A percentile compares a stretch with the other conserved stretches of the same genome.
phyloP scores from a whole-genome alignment of 768 basidiomycete genomes.

The Lactifluus echinatus region DNA sequence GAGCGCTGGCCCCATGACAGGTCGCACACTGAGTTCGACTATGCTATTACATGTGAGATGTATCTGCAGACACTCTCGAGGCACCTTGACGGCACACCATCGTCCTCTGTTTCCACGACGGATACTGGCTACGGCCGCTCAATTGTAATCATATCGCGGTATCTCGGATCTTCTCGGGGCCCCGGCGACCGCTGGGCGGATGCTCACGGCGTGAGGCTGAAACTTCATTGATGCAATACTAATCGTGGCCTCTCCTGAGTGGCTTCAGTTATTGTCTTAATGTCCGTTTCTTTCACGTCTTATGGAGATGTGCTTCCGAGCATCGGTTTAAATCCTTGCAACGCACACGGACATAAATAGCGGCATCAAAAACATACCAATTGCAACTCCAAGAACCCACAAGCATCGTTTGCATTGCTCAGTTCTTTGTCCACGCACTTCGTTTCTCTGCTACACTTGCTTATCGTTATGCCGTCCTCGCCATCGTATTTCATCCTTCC shows the following conservation, averaged over 20 bases:
- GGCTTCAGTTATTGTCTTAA: neutral
- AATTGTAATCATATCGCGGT: neutral
- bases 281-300: neutral
- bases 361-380: neutral
- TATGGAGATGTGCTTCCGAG: conserved; percentile 1
- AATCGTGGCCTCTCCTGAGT: neutral
- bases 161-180: neutral
- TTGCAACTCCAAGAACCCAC: neutral
- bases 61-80: neutral
- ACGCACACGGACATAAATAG: conserved; percentile 11
- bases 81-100: neutral
- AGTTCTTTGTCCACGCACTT: neutral
- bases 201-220: conserved; percentile 2
- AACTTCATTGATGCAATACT: neutral
- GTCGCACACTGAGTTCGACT: neutral
- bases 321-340: neutral
- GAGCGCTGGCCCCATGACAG: neutral
- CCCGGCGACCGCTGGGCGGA: neutral
- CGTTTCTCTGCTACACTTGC: neutral
- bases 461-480: conserved; percentile 5
- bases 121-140: neutral
- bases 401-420: neutral
- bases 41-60: neutral
- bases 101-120: neutral
- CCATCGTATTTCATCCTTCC: conserved; percentile 39